Evolutionary conservation across 1,139 yeast species (phyloP).

Genomic region (Geotrichum fermentans): DNA sequence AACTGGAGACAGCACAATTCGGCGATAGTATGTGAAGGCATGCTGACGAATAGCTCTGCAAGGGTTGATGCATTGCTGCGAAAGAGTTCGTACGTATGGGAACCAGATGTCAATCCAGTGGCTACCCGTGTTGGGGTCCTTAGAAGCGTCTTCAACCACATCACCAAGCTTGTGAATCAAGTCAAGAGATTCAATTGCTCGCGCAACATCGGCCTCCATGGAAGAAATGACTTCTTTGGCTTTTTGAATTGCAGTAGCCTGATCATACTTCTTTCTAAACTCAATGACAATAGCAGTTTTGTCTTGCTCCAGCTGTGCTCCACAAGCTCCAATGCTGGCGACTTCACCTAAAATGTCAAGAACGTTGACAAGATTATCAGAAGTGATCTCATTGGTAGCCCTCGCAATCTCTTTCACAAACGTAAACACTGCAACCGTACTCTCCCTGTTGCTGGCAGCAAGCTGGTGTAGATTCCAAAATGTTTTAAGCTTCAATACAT

Average conservation of each 20-base stretch:
- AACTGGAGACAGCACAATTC: conserved; percentile 41
- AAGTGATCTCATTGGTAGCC: conserved; percentile 21
- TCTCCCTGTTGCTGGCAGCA: conserved; percentile 52
- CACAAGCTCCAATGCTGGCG: conserved; percentile 77
- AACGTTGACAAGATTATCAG: conserved; percentile 35
- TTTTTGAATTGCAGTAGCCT: conserved; percentile 18
- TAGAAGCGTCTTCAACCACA: conserved; percentile 16
- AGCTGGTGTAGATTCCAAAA: conserved; percentile 62
- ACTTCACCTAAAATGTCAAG: conserved; percentile 74
- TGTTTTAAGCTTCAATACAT: conserved; percentile 31
- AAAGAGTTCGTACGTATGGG: conserved; percentile 51
- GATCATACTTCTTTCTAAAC: conserved; percentile 19
- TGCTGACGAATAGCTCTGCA: conserved; percentile 67
- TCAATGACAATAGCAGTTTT: conserved; percentile 40
- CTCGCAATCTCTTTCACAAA: conserved; percentile 48
- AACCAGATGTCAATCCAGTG: conserved; percentile 26
- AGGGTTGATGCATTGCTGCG: conserved; percentile 86
- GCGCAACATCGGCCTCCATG: conserved; percentile 46
- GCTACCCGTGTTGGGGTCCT: not conserved
- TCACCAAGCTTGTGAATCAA: conserved; percentile 24
- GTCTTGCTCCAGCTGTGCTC: conserved; percentile 71
- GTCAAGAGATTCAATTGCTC: conserved; percentile 59
- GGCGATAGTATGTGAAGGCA: conserved; percentile 53
- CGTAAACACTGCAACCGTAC: conserved; percentile 46
- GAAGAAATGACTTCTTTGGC: conserved; percentile 20